These are phyloP conservation scores for Picea glauca DNA, from an alignment of 75 land plant genomes.

Conservation along the genomic window DNA sequence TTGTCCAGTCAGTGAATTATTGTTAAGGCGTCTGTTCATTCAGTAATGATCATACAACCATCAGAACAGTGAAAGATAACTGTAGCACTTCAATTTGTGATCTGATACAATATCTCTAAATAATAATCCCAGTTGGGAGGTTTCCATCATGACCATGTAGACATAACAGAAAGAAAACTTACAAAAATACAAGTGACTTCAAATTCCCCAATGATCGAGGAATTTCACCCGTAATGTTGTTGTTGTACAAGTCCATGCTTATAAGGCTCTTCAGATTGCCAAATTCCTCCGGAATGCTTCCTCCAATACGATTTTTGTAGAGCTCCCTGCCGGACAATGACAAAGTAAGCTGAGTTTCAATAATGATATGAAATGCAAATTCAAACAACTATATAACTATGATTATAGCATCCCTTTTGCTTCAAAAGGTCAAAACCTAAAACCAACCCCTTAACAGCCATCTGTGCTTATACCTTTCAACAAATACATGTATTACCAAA, in stretches of 20 bases:
- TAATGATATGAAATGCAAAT: background rate
- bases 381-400: background rate
- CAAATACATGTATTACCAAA: background rate
- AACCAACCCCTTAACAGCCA: too few species aligned
- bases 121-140: background rate
- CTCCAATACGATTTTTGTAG: slow-evolving; percentile 89
- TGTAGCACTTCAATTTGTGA: background rate
- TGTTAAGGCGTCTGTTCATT: slow-evolving; percentile 74
- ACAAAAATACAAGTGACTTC: slow-evolving; percentile 89
- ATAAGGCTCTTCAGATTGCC: slow-evolving; percentile 87
- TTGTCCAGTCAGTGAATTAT: slow-evolving; percentile 70
- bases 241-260: slow-evolving; percentile 94
- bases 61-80: background rate
- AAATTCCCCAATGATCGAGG: slow-evolving; percentile 80
- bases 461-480: background rate
- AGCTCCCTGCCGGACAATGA: slow-evolving; percentile 65
- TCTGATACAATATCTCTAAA: background rate
- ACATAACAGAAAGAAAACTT: slow-evolving; percentile 32
- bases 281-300: slow-evolving; percentile 81
- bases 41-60: background rate
- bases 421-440: background rate
- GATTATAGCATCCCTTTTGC: background rate
- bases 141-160: background rate
- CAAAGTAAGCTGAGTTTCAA: background rate
- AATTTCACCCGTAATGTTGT: slow-evolving; percentile 84